phyloP scores from a whole-genome alignment of 2,329 filamentous ascomycete genomes.

The Furcasterigmium furcatum region DNA sequence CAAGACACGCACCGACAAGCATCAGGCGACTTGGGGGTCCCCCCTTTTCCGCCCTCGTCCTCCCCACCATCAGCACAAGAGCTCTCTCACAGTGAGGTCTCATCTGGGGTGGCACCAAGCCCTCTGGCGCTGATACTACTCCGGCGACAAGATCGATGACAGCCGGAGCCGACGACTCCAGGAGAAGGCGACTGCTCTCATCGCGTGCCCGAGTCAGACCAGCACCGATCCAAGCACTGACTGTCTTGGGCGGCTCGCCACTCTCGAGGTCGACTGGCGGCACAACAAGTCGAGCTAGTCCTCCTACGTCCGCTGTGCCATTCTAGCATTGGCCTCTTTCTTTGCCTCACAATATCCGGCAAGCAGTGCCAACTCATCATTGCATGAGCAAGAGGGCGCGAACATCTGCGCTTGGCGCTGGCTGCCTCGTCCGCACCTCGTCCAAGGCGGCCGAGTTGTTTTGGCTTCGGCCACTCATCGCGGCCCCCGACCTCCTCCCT shows the following conservation, averaged over 20 bases:
- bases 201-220: too few species aligned
- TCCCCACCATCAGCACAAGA: too few species aligned
- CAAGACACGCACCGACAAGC: background rate
- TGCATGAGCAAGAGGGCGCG: slow-evolving; percentile 52
- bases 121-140: background rate
- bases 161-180: too few species aligned
- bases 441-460: too few species aligned
- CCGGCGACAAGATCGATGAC: too few species aligned
- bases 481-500: background rate
- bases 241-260: background rate
- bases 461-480: background rate
- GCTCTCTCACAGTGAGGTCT: background rate
- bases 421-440: slow-evolving; percentile 33
- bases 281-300: background rate
- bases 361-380: slow-evolving; percentile 73
- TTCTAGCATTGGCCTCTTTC: background rate
- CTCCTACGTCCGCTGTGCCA: background rate
- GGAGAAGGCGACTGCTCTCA: too few species aligned
- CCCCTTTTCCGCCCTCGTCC: background rate
- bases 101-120: background rate
- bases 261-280: background rate
- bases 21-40: background rate
- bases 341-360: slow-evolving; percentile 41
- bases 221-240: background rate
- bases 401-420: slow-evolving; percentile 30